Conservation (phyloP, 2,329 filamentous ascomycete genomes). For the Fusarium sp. region DNA sequence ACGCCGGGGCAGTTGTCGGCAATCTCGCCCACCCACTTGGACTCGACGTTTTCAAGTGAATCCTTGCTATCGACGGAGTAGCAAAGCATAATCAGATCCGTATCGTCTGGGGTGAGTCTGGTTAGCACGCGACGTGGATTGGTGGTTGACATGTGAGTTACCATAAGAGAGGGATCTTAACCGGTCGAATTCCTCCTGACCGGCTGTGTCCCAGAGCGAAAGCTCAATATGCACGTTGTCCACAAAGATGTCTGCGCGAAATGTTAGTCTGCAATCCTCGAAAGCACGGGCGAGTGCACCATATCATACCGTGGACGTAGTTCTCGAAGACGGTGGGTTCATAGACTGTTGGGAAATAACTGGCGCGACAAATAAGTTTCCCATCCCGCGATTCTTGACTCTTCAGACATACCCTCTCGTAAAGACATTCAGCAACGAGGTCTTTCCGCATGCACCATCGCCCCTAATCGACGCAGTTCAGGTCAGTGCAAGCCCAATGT, state of each 20-base stretch:
- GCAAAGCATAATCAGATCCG: slow-evolving; percentile 98
- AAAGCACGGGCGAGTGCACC: not conserved
- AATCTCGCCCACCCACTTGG: slow-evolving; percentile 98
- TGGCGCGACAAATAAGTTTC: slow-evolving; percentile 50
- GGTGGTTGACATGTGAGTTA: slow-evolving; percentile 39
- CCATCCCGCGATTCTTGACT: not conserved
- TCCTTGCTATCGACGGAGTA: slow-evolving; percentile 97
- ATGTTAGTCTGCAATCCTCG: slow-evolving; percentile 8
- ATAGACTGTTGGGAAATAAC: slow-evolving; percentile 98
- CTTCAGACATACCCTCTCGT: slow-evolving; percentile 83
- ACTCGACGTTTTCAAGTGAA: slow-evolving; percentile 97
- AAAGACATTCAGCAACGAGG: slow-evolving; percentile 96
- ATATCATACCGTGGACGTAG: slow-evolving; percentile 87
- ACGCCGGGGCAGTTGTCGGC: slow-evolving; percentile 97
- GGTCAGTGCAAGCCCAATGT: slow-evolving; percentile 22
- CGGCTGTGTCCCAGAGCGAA: slow-evolving; percentile 97
- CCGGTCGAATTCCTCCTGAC: slow-evolving; percentile 98
- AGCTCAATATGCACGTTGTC: slow-evolving; percentile 97
- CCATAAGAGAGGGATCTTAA: slow-evolving; percentile 96
- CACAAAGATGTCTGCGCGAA: slow-evolving; percentile 89
- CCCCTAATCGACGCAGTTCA: slow-evolving; percentile 66
- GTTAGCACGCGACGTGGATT: slow-evolving; percentile 6
- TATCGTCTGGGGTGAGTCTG: slow-evolving; percentile 70
- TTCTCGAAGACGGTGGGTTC: slow-evolving; percentile 99
- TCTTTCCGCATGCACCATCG: slow-evolving; percentile 97